Base-by-base conservation (phyloP, 768 basidiomycete genomes). In the Agaricus bisporus region DNA sequence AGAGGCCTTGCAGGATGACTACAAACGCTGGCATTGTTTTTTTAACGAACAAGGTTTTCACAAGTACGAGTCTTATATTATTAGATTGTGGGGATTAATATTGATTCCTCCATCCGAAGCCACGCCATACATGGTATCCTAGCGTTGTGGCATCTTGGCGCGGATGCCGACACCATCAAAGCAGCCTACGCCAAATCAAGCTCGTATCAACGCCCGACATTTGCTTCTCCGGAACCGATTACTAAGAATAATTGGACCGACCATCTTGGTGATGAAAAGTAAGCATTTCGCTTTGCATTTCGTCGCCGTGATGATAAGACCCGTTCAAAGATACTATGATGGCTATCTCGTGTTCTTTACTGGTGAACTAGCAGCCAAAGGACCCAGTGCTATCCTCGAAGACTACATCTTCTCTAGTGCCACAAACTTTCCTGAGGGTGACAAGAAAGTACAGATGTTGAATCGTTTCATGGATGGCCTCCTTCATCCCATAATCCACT, bases 401-500 rank as follows among this genome's bases (percentile, higher is more conserved):
- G 75, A 81, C 37, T 86, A 79, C 54, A 55, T 90, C 10, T 83
- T 88, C 59, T 79, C 81, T 15, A 46, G 58, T 4, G 65, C 73
- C 32, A 77, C 70, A 43, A 86, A 86, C 53, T 68, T 74, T 46
- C 71, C 67, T 10, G 56, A 61, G 0, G 65, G 14, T 1, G 32
- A 42, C 4, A 5, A 48, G 12, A 32, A 32, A 32, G 28, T 36
- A 26, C 37, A 41, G 56, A 82, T 88, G 82, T 60, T 87, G 6
- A 73, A 70, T 37, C 75, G 84, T 15, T 75, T 82, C 58, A 22
- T 81, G 10, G 73, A 72, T 0, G 83, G 81, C 1, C 61, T 85
- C 7, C 17, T 88, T 2, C 86, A 89, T 59, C 81, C 86, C 0
- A 50, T 86, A 32, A 86, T 88, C 41, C 82, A 87, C 59, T 56